A percentile compares a stretch with the other conserved stretches of the same genome.
Evolutionary conservation across 805 yeast species (phyloP).

Genomic region (Kluyveromyces lactis): DNA sequence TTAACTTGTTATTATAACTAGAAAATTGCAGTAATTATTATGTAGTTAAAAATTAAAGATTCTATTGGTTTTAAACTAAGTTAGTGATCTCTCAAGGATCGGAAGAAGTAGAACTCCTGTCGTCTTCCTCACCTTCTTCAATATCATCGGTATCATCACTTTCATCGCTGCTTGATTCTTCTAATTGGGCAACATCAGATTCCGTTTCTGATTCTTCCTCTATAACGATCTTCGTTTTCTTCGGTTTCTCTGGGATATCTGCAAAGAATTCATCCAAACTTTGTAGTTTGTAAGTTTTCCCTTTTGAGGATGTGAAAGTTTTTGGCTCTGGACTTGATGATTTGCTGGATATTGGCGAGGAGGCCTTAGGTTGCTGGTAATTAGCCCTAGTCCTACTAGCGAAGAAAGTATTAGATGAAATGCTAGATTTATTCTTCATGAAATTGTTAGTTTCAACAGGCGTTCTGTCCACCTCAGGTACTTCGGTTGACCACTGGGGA

Average conservation of each 20-base stretch:
- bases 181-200: not conserved
- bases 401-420: slow-evolving; percentile 21
- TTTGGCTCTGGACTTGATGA: slow-evolving; percentile 6
- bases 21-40: no score
- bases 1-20: not conserved
- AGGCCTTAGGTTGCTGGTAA: not conserved
- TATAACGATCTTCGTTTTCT: slow-evolving; percentile 17
- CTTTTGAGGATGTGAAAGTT: slow-evolving; percentile 16
- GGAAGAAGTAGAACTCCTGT: no score
- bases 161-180: not conserved
- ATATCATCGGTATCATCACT: not conserved
- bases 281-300: slow-evolving; percentile 50
- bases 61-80: no score
- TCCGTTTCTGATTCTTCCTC: slow-evolving; percentile 27
- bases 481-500: slow-evolving; percentile 35
- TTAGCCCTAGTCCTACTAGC: slow-evolving; percentile 6
- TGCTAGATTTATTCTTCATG: slow-evolving; percentile 27
- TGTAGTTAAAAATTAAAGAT: no score
- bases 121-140: no score
- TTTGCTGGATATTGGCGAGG: slow-evolving; percentile 2
- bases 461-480: slow-evolving; percentile 22
- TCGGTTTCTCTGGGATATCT: slow-evolving; percentile 28
- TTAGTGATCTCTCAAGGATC: no score
- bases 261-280: slow-evolving; percentile 83
- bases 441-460: slow-evolving; percentile 35